These are phyloP conservation scores for Nyctanthes arbortristis DNA, from an alignment of 257 asterid species.

Conservation along the genomic window DNA sequence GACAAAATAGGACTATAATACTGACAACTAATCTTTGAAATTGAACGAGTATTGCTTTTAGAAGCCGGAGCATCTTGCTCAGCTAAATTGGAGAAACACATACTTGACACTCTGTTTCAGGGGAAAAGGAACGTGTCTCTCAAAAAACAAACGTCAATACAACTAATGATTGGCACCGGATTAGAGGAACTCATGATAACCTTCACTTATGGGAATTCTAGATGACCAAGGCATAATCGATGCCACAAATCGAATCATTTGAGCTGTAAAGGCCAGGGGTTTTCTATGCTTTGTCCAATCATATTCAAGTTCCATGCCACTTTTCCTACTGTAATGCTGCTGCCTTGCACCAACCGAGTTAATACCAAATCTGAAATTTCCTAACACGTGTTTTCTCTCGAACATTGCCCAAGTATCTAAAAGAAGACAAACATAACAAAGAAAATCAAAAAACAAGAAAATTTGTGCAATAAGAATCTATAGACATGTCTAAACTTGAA, in stretches of 20 bases:
- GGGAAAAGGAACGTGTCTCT: conserved; percentile 10
- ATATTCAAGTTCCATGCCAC: conserved; percentile 69
- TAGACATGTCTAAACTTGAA: not conserved
- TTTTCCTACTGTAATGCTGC: conserved; percentile 27
- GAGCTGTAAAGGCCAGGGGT: conserved; percentile 50
- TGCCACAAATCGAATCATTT: conserved; percentile 48
- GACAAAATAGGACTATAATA: conserved; percentile 52
- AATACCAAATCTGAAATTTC: conserved; percentile 23
- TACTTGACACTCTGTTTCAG: conserved; percentile 42
- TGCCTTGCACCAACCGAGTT: conserved; percentile 23
- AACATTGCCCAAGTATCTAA: conserved; percentile 57
- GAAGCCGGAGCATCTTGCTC: conserved; percentile 31
- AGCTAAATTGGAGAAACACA: conserved; percentile 40
- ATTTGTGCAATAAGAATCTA: conserved; percentile 2
- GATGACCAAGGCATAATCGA: conserved; percentile 76
- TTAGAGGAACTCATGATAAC: conserved; percentile 63
- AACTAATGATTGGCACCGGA: conserved; percentile 20
- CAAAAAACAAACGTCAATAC: conserved; percentile 12
- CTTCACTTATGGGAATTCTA: conserved; percentile 68
- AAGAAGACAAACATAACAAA: too few species aligned
- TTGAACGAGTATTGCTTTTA: conserved; percentile 31
- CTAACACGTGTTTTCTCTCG: conserved; percentile 31
- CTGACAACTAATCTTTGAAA: conserved; percentile 35
- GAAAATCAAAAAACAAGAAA: conserved; percentile 1
- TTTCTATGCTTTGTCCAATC: conserved; percentile 51